Evolutionary conservation across 106 monocot genomes (phyloP).

Genomic region (Dendrobium chrysotoxum): DNA sequence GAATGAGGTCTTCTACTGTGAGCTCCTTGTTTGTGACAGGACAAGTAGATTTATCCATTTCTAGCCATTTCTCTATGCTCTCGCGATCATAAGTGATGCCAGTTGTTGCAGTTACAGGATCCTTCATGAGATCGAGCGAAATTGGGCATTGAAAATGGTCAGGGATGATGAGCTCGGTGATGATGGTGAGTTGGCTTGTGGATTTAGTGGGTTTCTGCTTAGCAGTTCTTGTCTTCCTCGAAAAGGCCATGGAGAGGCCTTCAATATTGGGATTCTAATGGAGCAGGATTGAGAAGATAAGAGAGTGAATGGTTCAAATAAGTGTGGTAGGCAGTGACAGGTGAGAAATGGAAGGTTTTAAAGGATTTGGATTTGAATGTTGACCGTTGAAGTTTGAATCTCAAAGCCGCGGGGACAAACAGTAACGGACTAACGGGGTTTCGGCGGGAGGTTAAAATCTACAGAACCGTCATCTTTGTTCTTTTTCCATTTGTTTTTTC

Average conservation of each 20-base stretch:
- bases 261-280: neutral
- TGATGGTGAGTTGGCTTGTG: neutral
- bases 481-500: neutral
- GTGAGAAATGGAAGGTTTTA: neutral
- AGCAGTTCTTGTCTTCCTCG: neutral
- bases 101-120: conserved; percentile 63
- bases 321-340: neutral
- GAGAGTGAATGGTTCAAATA: neutral
- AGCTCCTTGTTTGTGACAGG: conserved; percentile 39
- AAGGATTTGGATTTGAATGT: conserved; percentile 23
- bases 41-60: conserved; percentile 41
- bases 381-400: conserved; percentile 67
- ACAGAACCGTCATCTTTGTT: neutral
- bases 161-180: conserved; percentile 19
- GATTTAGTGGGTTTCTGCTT: neutral
- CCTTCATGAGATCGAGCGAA: conserved; percentile 76
- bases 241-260: conserved; percentile 14
- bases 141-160: conserved; percentile 69
- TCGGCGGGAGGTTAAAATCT: neutral
- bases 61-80: conserved; percentile 81
- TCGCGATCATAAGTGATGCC: conserved; percentile 88
- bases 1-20: conserved; percentile 24
- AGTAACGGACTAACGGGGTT: conserved; percentile 3
- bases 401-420: conserved; percentile 16
- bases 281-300: neutral